phyloP scores from a whole-genome alignment of 2,329 filamentous ascomycete genomes.

The Phyllosticta ampelicida region DNA sequence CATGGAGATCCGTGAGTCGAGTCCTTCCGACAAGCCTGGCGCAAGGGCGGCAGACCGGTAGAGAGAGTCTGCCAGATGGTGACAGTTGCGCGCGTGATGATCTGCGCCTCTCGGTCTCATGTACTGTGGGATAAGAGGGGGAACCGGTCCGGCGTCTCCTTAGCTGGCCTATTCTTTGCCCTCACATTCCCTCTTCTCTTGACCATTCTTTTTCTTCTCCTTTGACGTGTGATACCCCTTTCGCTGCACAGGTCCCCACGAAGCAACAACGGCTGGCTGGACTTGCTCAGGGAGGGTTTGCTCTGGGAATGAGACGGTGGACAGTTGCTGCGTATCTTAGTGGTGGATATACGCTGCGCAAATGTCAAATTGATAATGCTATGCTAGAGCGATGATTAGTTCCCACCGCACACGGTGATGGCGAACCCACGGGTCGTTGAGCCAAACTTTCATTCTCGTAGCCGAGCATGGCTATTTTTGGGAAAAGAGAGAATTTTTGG shows the following conservation, averaged over 20 bases:
- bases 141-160: background rate
- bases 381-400: background rate
- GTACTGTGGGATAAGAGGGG: background rate
- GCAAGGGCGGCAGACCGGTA: background rate
- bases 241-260: background rate
- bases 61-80: background rate
- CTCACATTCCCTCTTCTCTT: background rate
- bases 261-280: background rate
- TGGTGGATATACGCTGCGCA: background rate
- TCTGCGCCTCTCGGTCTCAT: background rate
- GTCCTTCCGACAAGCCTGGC: background rate
- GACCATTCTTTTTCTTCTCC: background rate
- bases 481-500: no score
- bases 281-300: background rate
- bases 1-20: background rate
- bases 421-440: background rate
- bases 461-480: no score
- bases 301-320: background rate
- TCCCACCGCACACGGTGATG: background rate
- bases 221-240: background rate
- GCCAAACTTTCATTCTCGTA: background rate
- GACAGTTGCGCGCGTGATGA: background rate
- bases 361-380: background rate
- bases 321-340: background rate
- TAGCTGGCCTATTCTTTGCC: background rate